A percentile compares a stretch with the other conserved stretches of the same genome.
Evolutionary conservation across 148 eudicot genomes (phyloP).

Genomic region (Cornus controversa): DNA sequence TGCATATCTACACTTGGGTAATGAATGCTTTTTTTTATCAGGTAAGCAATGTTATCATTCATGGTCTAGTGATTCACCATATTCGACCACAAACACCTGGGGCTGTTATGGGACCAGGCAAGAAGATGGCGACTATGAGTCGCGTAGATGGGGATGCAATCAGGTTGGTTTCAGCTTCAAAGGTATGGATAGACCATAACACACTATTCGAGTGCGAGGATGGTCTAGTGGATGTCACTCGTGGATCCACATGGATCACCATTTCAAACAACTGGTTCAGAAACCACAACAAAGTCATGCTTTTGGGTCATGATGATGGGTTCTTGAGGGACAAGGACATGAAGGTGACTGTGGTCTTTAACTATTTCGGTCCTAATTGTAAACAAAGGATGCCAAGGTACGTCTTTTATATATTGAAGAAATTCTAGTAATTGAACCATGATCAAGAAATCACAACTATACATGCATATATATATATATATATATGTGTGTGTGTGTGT

Average conservation of each 20-base stretch:
- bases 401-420: background rate
- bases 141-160: slow-evolving; percentile 71
- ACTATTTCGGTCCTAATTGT: slow-evolving; percentile 79
- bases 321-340: slow-evolving; percentile 56
- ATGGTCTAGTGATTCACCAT: slow-evolving; percentile 62
- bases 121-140: slow-evolving; percentile 30
- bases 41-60: slow-evolving; percentile 77
- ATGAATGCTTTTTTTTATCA: slow-evolving; percentile 4
- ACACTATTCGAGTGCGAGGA: slow-evolving; percentile 40
- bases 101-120: slow-evolving; percentile 54
- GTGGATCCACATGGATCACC: slow-evolving; percentile 71
- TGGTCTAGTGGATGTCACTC: slow-evolving; percentile 80
- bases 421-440: too few relatives aligned
- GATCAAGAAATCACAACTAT: too few relatives aligned
- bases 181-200: slow-evolving; percentile 85
- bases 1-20: too few relatives aligned
- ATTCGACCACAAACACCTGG: slow-evolving; percentile 50
- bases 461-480: too few relatives aligned
- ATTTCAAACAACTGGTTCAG: slow-evolving; percentile 83
- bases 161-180: slow-evolving; percentile 50
- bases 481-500: too few relatives aligned
- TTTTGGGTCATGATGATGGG: slow-evolving; percentile 81
- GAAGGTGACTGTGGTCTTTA: slow-evolving; percentile 82
- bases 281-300: slow-evolving; percentile 81
- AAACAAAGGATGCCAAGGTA: slow-evolving; percentile 92